Conservation (phyloP, 371 early-diverging fungal species). For the Mortierella sp. region DNA sequence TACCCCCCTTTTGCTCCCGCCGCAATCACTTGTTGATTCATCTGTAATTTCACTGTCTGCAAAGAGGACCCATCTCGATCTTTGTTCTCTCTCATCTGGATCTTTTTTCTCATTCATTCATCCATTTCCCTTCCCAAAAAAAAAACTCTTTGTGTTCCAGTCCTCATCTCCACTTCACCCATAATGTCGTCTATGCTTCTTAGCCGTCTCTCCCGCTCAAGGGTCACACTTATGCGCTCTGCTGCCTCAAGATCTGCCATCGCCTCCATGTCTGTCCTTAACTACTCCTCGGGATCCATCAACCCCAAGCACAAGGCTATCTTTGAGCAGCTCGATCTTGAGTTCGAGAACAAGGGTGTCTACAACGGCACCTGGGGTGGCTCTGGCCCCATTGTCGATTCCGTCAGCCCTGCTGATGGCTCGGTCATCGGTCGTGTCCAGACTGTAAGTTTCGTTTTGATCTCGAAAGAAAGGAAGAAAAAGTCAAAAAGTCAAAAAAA, state of each 20-base stretch:
- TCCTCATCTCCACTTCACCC: background rate
- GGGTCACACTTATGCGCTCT: conserved; percentile 39
- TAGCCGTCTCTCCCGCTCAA: conserved; percentile 38
- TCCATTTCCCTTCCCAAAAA: background rate
- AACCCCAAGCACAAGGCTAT: conserved; percentile 55
- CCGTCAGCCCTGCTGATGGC: conserved; percentile 89
- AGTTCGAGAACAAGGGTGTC: conserved; percentile 84
- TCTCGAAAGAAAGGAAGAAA: background rate
- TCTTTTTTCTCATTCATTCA: background rate
- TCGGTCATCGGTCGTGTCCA: conserved; percentile 86
- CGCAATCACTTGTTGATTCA: background rate
- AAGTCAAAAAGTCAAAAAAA: background rate
- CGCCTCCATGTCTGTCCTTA: conserved; percentile 52
- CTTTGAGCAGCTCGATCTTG: conserved; percentile 78
- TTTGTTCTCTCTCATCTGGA: conserved; percentile 1
- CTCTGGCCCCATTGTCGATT: conserved; percentile 77
- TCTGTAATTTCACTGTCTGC: conserved; percentile 1
- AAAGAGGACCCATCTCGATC: conserved; percentile 7
- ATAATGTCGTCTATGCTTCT: conserved; percentile 48
- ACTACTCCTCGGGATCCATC: conserved; percentile 40
- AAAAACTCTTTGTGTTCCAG: background rate
- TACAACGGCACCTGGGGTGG: conserved; percentile 93
- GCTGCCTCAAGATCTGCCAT: conserved; percentile 44
- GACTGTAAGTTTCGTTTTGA: conserved; percentile 60
- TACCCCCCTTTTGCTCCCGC: background rate